Base-by-base conservation (phyloP, 805 yeast species). In the Metschnikowia similis region DNA sequence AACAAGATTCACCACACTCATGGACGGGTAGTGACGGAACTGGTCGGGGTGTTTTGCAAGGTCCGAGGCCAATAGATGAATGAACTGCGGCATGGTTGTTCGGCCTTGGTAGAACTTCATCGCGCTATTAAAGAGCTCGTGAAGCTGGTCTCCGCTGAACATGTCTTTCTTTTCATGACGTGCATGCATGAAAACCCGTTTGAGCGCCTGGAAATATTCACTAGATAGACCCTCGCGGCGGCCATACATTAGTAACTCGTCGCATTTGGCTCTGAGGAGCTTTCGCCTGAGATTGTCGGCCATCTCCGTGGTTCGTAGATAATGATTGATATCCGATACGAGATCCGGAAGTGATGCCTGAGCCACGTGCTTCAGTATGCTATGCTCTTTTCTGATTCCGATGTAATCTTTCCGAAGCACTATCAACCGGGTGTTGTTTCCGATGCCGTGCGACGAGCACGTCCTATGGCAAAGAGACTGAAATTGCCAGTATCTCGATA, bases 291-390 rank as follows among this genome's bases (percentile, higher is more conserved):
- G 49, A 3, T 52, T 57, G 10, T 31, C 36, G 3, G 69, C 61
- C 16, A 65, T 54, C 27, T 66, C 71, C 7, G 61, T 55, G 7
- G 67, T 58, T 40, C 65, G 62, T 28, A 64, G 53, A 38, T 60
- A 65, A 50, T 65, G 68, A 50, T 59, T 62, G 47, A 67, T 46
- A 28, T 57, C 61, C 2, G 46, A 41, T 5, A 41, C 17, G n/a
- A 28, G 35, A 16, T 41, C 46, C 8, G 28, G 45, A 6, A 41
- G 45, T 11, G 45, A 31, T n/a, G 26, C n/a, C 14, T 16, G 13
- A 17, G 21, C 14, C n/a, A 41, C 35, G 27, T 32, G 36, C 37
- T 9, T 17, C 45, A 41, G 36, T 6, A 41, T 36, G n/a, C 37
- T 17, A 6, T n/a, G 17, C 6, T 29, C 34, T 3, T 6, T 29